A percentile compares a stretch with the other conserved stretches of the same genome.
Evolutionary conservation across 345 rosid species (phyloP).

Genomic region (Bruguiera gymnorhiza): DNA sequence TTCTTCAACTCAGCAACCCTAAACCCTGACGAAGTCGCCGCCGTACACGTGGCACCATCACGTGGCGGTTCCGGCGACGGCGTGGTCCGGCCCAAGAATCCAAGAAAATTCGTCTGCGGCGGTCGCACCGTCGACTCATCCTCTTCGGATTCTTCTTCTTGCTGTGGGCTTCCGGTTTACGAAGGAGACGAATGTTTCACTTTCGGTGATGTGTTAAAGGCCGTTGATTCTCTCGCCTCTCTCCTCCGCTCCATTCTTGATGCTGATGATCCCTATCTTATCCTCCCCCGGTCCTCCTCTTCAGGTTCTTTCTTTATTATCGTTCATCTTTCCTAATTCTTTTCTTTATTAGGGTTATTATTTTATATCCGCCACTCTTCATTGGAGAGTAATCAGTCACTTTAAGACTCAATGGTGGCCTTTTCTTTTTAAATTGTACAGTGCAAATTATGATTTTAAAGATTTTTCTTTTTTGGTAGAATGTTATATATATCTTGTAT

Average conservation of each 20-base stretch:
- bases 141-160: slow-evolving; percentile 1
- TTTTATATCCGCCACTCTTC: too few species aligned
- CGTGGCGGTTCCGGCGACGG: too few species aligned
- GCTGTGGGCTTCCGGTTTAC: slow-evolving; percentile 38
- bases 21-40: slow-evolving; percentile 50
- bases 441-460: background rate
- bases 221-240: slow-evolving; percentile 49
- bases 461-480: background rate
- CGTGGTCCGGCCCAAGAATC: slow-evolving; percentile 3
- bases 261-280: slow-evolving; percentile 40
- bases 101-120: slow-evolving; percentile 18
- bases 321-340: background rate
- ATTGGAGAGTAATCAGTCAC: too few species aligned
- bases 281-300: slow-evolving; percentile 21
- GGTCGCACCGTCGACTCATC: too few species aligned
- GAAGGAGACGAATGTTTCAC: slow-evolving; percentile 67
- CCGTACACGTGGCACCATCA: slow-evolving; percentile 42
- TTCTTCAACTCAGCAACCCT: slow-evolving; percentile 51
- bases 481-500: background rate
- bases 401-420: too few species aligned
- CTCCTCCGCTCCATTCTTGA: slow-evolving; percentile 52
- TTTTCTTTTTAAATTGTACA: background rate
- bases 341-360: background rate
- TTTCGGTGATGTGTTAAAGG: slow-evolving; percentile 43
- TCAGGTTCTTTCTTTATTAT: slow-evolving; percentile 27